Base-by-base conservation (phyloP, 2,329 filamentous ascomycete species). In the Alternaria dauci region DNA sequence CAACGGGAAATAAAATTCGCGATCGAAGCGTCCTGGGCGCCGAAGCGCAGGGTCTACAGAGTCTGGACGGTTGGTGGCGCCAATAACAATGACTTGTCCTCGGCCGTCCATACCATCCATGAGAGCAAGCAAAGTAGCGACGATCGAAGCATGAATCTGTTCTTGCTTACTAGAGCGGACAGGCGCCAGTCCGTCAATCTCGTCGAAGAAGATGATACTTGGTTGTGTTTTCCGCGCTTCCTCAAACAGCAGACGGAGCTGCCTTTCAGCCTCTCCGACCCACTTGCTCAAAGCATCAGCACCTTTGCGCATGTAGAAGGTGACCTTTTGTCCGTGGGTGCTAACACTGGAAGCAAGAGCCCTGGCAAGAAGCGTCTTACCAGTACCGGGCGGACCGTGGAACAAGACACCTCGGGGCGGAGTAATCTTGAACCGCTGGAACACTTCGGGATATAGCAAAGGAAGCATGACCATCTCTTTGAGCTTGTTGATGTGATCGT, bases 131-230 rank as follows among this genome's bases (percentile, higher is more conserved):
- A 86, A 83, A 0, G 83, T 84, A 4, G 84, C 81, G 18, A 84
- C 83, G 55, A 99, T 99, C 2, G 94, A 98, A 6, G 95, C 93
- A 79, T 99, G 95, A 61, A 98, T 98, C 80, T 99, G 95, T 76
- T 99, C 95, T 80, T 98, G 94, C 78, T 98, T 98, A 80, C 94
- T 97, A 12, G 95, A 98, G 70, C 95, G 88, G 34, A 98, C 95
- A 52, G 95, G 96, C 3, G 95, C 95, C 66, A 99, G 85, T 56
- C 95, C 95, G 80, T 99, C 95, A 69, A 99, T 99, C 78, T 99
- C 95, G 77, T 99, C 95, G 71, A 99, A 98, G 83, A 99, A 99
- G 78, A 99, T 99, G 79, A 99, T 99, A 78, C 94, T 98, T 0
- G 95, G 95, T 74, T 99, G 95, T 1, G 91, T 98, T 77, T 93